Conservation (phyloP, 1,139 yeast genomes). For the Nakaseomyces uthaithaninus region DNA sequence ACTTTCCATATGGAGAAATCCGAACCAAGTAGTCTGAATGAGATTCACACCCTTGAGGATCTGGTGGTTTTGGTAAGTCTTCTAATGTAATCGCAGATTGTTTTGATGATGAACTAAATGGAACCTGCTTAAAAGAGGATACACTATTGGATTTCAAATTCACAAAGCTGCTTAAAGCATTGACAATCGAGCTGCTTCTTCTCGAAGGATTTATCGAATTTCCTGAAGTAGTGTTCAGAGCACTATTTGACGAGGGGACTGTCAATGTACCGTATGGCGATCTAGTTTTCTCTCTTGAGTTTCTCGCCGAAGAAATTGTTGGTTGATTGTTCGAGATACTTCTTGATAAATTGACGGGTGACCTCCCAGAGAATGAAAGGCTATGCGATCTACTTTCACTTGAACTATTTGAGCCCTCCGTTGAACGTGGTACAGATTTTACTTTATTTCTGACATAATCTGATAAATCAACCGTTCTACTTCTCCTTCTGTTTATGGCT, state of each 20-base stretch:
- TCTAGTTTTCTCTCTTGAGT: constrained; percentile 3
- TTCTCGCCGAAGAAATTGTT: constrained; percentile 1
- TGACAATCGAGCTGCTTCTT: constrained; percentile 34
- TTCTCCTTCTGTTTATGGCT: constrained; percentile 21
- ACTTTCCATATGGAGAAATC: constrained; percentile 34
- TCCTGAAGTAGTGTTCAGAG: constrained; percentile 10
- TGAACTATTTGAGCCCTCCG: background rate
- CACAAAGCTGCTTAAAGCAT: constrained; percentile 33
- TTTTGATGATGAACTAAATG: background rate
- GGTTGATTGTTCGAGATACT: background rate
- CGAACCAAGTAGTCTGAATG: constrained; percentile 33
- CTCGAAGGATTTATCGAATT: constrained; percentile 22
- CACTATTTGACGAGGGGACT: constrained; percentile 8
- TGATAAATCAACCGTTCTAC: constrained; percentile 27
- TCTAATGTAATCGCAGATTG: constrained; percentile 15
- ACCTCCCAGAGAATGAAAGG: constrained; percentile 4
- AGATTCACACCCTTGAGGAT: constrained; percentile 31
- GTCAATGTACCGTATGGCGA: constrained; percentile 6
- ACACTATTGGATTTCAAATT: constrained; percentile 28
- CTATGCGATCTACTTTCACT: background rate
- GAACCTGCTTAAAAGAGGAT: constrained; percentile 15
- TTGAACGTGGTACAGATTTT: background rate
- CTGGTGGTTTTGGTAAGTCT: constrained; percentile 30
- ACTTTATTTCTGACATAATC: constrained; percentile 14
- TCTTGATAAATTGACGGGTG: background rate